Conservation (phyloP, 768 basidiomycete species). For the Lentinula lateritia region DNA sequence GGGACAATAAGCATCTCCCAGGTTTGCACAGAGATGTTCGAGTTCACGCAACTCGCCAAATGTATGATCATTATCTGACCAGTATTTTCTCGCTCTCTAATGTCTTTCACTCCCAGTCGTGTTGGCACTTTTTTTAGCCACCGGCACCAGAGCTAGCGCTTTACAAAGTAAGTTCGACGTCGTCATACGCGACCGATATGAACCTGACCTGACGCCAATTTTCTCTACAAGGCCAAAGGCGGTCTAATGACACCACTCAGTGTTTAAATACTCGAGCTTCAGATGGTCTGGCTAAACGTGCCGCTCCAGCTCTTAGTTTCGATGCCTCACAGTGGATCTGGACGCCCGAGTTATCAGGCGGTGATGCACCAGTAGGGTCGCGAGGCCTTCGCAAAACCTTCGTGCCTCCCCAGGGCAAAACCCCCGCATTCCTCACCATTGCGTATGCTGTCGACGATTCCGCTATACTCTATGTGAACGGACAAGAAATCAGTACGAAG, state of each 20-base stretch:
- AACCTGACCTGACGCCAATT: no score
- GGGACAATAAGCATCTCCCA: neutral
- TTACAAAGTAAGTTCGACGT: neutral
- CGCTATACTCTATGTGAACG: conserved; percentile 24
- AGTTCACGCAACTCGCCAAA: neutral
- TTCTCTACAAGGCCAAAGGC: neutral
- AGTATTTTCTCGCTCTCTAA: neutral
- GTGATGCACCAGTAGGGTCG: conserved; percentile 5
- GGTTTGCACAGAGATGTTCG: neutral
- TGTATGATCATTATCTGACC: neutral
- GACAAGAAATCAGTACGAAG: conserved; percentile 15
- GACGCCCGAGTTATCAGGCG: conserved; percentile 14
- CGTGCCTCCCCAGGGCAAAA: conserved; percentile 18
- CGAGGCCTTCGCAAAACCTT: conserved; percentile 23
- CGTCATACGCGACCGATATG: no score
- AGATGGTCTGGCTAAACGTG: neutral
- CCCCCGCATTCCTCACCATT: conserved; percentile 14
- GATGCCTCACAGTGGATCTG: conserved; percentile 21
- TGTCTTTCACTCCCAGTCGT: neutral
- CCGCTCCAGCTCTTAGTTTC: neutral
- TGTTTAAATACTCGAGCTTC: neutral
- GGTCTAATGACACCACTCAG: neutral
- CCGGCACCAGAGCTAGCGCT: neutral
- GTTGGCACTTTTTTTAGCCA: neutral
- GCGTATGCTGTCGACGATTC: conserved; percentile 22